These are phyloP conservation scores for Aspergillus clavatus DNA, from an alignment of 2,329 filamentous ascomycete species.

Conservation along the genomic window DNA sequence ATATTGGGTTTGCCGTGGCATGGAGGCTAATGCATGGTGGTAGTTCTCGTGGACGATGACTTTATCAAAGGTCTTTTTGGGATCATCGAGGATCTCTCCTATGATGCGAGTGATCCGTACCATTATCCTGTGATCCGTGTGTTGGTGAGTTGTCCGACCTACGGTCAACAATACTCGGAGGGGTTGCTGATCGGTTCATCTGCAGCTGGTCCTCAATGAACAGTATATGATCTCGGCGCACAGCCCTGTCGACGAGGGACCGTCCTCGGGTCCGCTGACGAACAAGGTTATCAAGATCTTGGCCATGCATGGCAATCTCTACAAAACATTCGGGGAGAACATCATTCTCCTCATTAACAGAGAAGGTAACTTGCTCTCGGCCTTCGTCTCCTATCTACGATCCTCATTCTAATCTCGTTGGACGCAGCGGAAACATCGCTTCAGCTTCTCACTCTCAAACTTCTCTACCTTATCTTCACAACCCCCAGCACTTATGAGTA, in stretches of 20 bases:
- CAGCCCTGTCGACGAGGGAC: constrained; percentile 42
- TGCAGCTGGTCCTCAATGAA: constrained; percentile 87
- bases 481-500: constrained; percentile 91
- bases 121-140: constrained; percentile 94
- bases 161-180: neutral
- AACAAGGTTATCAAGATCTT: constrained; percentile 93
- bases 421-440: constrained; percentile 71
- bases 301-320: constrained; percentile 71
- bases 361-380: constrained; percentile 53
- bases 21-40: constrained; percentile 1
- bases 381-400: neutral
- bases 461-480: constrained; percentile 91
- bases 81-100: constrained; percentile 80
- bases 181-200: constrained; percentile 11
- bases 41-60: constrained; percentile 61
- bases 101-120: constrained; percentile 87
- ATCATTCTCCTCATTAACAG: constrained; percentile 92
- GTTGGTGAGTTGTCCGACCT: constrained; percentile 55
- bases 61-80: constrained; percentile 81
- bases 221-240: constrained; percentile 86
- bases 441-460: constrained; percentile 92
- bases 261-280: constrained; percentile 60
- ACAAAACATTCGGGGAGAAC: constrained; percentile 95
- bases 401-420: too few relatives aligned
- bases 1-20: too few relatives aligned